Percentiles rank a stretch among this genome's conserved stretches.
Evolutionary conservation across 2,329 filamentous ascomycete species (phyloP).

Genomic region (Chrysoporthe deuterocubensis): DNA sequence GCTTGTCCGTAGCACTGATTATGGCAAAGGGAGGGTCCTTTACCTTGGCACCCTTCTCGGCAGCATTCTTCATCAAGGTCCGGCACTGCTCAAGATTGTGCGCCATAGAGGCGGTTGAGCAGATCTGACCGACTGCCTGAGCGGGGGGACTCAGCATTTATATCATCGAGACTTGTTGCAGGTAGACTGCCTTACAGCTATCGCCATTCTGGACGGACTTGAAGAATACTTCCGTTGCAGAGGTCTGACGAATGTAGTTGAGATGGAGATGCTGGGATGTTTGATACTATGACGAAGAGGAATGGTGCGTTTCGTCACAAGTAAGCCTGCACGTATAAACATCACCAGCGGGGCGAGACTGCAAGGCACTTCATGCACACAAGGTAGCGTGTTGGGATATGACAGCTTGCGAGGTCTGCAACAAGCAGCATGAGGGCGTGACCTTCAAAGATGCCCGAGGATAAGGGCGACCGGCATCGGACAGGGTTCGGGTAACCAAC

Average conservation of each 20-base stretch:
- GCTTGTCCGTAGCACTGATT: neutral
- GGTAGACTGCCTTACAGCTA: neutral
- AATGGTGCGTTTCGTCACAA: neutral
- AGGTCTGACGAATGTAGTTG: neutral
- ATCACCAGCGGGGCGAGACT: neutral
- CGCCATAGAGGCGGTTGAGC: slow-evolving; percentile 77
- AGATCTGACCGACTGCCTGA: slow-evolving; percentile 87
- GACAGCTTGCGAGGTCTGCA: neutral
- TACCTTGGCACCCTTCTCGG: slow-evolving; percentile 77
- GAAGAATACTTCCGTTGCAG: neutral
- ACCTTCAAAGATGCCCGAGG: neutral
- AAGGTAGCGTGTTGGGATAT: neutral
- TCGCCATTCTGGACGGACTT: slow-evolving; percentile 7
- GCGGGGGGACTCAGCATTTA: neutral
- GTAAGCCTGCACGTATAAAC: neutral
- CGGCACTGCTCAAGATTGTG: slow-evolving; percentile 83
- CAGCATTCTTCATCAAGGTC: slow-evolving; percentile 72
- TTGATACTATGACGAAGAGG: neutral
- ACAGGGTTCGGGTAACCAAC: slow-evolving; percentile 2
- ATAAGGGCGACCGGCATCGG: slow-evolving; percentile 13
- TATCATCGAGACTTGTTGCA: neutral
- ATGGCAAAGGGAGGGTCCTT: slow-evolving; percentile 19
- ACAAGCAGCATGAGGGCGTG: neutral
- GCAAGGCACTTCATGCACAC: neutral
- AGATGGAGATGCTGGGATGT: neutral